Percentiles rank a stretch among this genome's conserved stretches.
Conservation (phyloP, 352 stramenopile genomes). For the Phytophthora constricta region DNA sequence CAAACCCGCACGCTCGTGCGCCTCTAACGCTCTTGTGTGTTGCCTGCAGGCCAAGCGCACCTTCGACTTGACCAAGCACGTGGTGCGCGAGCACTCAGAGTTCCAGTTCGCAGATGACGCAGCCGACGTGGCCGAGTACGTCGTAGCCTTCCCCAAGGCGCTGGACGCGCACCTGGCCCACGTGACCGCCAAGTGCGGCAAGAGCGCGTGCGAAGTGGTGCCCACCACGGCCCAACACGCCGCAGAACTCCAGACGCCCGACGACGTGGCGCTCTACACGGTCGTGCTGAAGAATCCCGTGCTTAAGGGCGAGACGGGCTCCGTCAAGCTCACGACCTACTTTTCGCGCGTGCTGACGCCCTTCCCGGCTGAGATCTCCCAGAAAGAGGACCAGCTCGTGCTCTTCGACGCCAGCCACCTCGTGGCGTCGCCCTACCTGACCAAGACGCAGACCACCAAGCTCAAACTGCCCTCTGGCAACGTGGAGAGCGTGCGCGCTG, state of each 20-base stretch:
- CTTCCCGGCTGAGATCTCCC: conserved; percentile 78
- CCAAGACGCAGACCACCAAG: conserved; percentile 84
- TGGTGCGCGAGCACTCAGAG: conserved; percentile 79
- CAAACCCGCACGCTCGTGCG: neutral
- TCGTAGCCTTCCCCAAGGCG: conserved; percentile 64
- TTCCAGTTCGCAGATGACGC: conserved; percentile 77
- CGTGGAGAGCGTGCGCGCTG: conserved; percentile 73
- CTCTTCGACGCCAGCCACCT: conserved; percentile 75
- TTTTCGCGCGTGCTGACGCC: conserved; percentile 83
- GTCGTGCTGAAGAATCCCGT: conserved; percentile 77
- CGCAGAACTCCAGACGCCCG: conserved; percentile 24
- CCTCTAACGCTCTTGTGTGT: conserved; percentile 9
- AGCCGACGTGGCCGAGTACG: conserved; percentile 62
- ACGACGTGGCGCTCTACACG: conserved; percentile 66
- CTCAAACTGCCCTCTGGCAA: conserved; percentile 81
- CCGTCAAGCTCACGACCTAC: conserved; percentile 80
- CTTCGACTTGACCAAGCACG: conserved; percentile 83
- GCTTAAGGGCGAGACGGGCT: conserved; percentile 48
- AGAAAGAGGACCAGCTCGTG: conserved; percentile 88
- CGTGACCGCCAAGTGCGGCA: conserved; percentile 76
- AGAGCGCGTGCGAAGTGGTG: conserved; percentile 73
- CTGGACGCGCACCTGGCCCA: conserved; percentile 64
- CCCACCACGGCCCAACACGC: conserved; percentile 39
- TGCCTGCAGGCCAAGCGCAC: conserved; percentile 69
- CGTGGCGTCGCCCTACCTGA: conserved; percentile 75